Base-by-base conservation (phyloP, 1,284 basidiomycete species). In the Ceratobasidium sp. region DNA sequence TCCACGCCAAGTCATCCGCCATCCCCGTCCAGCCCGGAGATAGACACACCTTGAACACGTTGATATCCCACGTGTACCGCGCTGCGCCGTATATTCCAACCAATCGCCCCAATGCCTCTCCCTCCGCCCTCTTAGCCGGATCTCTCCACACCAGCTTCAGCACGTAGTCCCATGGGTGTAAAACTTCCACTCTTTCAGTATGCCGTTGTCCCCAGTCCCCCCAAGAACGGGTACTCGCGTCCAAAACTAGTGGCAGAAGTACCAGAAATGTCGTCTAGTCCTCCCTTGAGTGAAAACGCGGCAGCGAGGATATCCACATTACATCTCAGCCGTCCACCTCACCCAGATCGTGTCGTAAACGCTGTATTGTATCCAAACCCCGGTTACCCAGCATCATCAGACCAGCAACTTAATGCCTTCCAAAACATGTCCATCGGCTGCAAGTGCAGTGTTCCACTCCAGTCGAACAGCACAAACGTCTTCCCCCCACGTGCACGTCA, bases 101-200 rank as follows among this genome's bases (percentile, higher is more conserved):
- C 28, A 70, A 14, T 9, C 12, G 40, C 18, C 38, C 36, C n/a
- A 70, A 16, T 28, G 60, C 56, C 6, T 59, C 67, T 7, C 67
- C 56, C 28, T 70, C 56, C 25, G 44, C 11, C 18, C 18, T 18
- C 36, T 42, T 21, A 8, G 16, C 6, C 16, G 56, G 54, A 18
- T 60, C 56, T 1, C 67, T 54, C 67, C 56, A 70, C 4, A 70
- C 51, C 28, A 60, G 28, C 54, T 60, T 70, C 18, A 60, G 67
- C 44, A 60, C 56, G 33, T 69, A 69, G 28, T 46, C 51, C 18
- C 14, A 16, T 12, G 23, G 21, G 2, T 18, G 0, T 5, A 30
- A 30, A 3, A 8, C 30, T 18, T 49, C 46, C 36, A 46, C 30
- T 14, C 46, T 36, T 11, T 53, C 21, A 18, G 30, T 48, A 12